Conservation (phyloP, 2,329 filamentous ascomycete species). For the Helotiales sp. region DNA sequence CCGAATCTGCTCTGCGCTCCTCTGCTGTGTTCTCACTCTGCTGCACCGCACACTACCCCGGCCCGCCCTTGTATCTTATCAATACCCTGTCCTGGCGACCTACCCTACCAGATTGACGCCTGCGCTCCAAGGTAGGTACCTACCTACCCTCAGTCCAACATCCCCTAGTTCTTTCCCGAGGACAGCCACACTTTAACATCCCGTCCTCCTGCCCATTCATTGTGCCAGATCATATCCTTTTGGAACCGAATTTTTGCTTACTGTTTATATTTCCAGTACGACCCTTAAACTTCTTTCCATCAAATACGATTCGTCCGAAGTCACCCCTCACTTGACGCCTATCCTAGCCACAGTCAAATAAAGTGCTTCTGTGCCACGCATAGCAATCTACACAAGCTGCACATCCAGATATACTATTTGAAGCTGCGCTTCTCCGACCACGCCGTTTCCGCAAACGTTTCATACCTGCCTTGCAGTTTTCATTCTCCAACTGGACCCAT, state of each 20-base stretch:
- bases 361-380: neutral
- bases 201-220: constrained; percentile 10
- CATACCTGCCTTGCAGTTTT: constrained; percentile 41
- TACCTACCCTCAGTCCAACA: constrained; percentile 8
- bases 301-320: neutral
- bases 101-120: constrained; percentile 7
- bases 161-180: constrained; percentile 15
- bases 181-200: constrained; percentile 23
- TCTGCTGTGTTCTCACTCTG: neutral
- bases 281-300: neutral
- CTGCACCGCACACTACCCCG: neutral
- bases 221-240: neutral
- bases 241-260: neutral
- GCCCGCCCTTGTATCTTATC: constrained; percentile 15
- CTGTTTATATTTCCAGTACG: neutral
- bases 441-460: constrained; percentile 38
- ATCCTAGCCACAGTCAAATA: constrained; percentile 1
- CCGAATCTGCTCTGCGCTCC: constrained; percentile 4
- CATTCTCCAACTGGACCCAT: constrained; percentile 20
- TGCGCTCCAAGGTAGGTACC: constrained; percentile 16
- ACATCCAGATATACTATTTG: constrained; percentile 29
- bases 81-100: constrained; percentile 8
- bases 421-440: constrained; percentile 37
- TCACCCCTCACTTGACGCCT: neutral
- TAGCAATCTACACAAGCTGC: constrained; percentile 30